Evolutionary conservation across 768 basidiomycete species (phyloP), one percentile per base, ranked within the genome.

Genomic region (Chalciporus chontae): DNA sequence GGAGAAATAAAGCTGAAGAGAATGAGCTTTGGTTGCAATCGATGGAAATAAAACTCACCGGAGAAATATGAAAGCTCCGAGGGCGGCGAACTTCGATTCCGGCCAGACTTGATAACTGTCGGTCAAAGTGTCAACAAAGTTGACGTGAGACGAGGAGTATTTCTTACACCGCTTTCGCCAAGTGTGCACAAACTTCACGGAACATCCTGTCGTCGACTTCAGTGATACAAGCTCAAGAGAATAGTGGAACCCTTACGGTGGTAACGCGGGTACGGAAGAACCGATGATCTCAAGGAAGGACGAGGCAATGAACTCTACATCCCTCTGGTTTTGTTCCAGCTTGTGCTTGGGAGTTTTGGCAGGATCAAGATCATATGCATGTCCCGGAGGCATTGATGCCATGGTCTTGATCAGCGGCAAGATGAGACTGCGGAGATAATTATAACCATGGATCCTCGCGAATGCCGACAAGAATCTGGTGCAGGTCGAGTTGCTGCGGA

Each of bases 1-100:
- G 94, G 94, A 32, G 87, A 91, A 51, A 95, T 90, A 66, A 95
- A 95, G 40, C 90, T 93, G 41, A 8, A n/a, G 14, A 7, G 23
- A 31, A 23, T 47, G 37, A 64, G 17, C 48, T 53, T 34, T 21
- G 48, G 34, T 45, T 19, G 0, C 8, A 10, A 15, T 13, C 19
- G 24, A 8, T 18, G n/a, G 18, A 36, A 5, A 10, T 31, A 45
- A 8, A 10, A 58, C 71, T 31, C 58, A 87, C 82, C 94, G 80
- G 38, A 97, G 73, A 63, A 97, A 96, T 52, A 97, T 85, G 72
- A 96, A 93, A 10, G 92, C 90, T 19, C 92, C 91, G 34, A 90
- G 77, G 1, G 90, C 88, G 19, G 87, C 79, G 60, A 85, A 90
- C 64, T 87, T 89, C 5, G 87, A 76, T 43, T 87, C 83, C 0